Percentiles rank a stretch among this genome's conserved stretches.
Evolutionary conservation across 192 early-diverging fungal species (phyloP).

Genomic region (Lunasporangiospora selenospora): DNA sequence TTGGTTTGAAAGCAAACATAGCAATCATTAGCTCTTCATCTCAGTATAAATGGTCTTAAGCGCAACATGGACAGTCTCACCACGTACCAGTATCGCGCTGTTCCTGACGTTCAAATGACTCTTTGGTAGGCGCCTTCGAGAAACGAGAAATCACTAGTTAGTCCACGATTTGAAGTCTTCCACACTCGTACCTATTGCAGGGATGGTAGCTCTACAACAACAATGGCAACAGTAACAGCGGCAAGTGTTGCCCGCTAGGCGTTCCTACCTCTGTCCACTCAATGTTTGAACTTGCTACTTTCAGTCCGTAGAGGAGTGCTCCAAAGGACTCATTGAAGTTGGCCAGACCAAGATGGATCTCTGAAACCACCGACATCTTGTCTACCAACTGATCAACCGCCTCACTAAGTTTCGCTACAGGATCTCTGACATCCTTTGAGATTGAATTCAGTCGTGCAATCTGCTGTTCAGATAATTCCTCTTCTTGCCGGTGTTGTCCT

Average conservation of each 20-base stretch:
- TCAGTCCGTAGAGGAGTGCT: slow-evolving; percentile 38
- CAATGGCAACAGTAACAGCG: too few species aligned
- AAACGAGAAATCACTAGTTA: too few species aligned
- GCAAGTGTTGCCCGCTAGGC: too few species aligned
- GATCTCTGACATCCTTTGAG: slow-evolving; percentile 12
- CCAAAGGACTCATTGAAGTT: slow-evolving; percentile 48
- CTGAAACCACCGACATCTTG: slow-evolving; percentile 32
- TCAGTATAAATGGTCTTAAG: too few species aligned
- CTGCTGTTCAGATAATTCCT: too few species aligned
- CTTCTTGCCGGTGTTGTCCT: background rate
- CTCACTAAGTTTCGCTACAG: slow-evolving; percentile 14
- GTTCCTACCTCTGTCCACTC: slow-evolving; percentile 45
- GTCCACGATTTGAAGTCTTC: too few species aligned
- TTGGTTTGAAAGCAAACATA: background rate
- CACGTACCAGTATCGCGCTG: slow-evolving; percentile 26
- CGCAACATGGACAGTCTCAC: too few species aligned
- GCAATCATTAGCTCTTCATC: too few species aligned
- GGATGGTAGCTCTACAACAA: too few species aligned
- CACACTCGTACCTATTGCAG: too few species aligned
- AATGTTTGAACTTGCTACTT: slow-evolving; percentile 29
- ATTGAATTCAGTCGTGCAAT: slow-evolving; percentile 20
- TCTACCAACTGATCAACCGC: slow-evolving; percentile 38
- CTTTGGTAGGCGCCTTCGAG: slow-evolving; percentile 41
- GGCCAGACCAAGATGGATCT: slow-evolving; percentile 38
- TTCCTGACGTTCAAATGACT: slow-evolving; percentile 35